These are phyloP conservation scores for Yamadazyma scolyti DNA, from an alignment of 805 yeast genomes.

Conservation along the genomic window DNA sequence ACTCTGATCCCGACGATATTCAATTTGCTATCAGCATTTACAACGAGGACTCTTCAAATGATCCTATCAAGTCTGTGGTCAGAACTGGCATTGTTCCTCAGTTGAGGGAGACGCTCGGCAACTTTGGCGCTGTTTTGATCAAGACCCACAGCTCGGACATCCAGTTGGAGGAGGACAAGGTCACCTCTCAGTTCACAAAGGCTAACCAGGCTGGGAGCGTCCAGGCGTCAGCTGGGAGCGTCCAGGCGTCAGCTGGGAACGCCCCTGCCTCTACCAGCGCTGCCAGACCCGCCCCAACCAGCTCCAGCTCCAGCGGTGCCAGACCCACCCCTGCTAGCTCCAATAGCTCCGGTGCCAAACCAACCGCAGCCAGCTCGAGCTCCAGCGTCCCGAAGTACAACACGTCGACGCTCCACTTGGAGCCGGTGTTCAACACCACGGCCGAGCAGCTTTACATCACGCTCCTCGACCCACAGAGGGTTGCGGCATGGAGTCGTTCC, in stretches of 20 bases:
- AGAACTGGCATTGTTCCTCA: constrained; percentile 61
- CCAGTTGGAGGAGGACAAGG: constrained; percentile 59
- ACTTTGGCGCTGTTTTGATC: constrained; percentile 79
- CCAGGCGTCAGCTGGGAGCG: constrained; percentile 5
- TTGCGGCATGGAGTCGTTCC: constrained; percentile 90
- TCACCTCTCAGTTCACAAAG: constrained; percentile 36
- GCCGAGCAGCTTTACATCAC: constrained; percentile 83
- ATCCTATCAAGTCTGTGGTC: constrained; percentile 49
- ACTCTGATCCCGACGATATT: constrained; percentile 78
- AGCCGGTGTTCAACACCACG: constrained; percentile 79
- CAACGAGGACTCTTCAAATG: constrained; percentile 45
- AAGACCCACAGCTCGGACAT: constrained; percentile 77
- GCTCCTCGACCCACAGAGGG: constrained; percentile 68
- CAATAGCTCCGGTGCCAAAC: background rate
- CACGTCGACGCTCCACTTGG: constrained; percentile 73
- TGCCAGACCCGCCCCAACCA: constrained; percentile 2
- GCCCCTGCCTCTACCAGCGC: constrained; percentile 1
- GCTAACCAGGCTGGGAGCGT: constrained; percentile 65
- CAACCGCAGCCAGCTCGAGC: constrained; percentile 7
- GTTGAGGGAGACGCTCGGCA: constrained; percentile 54
- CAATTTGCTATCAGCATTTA: constrained; percentile 76
- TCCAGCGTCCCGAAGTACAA: constrained; percentile 59
- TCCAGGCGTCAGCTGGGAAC: constrained; percentile 1
- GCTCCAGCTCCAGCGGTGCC: constrained; percentile 10
- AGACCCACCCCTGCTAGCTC: background rate